Evolutionary conservation across 1,284 basidiomycete genomes (phyloP).

Genomic region (Neolentinus lepideus): DNA sequence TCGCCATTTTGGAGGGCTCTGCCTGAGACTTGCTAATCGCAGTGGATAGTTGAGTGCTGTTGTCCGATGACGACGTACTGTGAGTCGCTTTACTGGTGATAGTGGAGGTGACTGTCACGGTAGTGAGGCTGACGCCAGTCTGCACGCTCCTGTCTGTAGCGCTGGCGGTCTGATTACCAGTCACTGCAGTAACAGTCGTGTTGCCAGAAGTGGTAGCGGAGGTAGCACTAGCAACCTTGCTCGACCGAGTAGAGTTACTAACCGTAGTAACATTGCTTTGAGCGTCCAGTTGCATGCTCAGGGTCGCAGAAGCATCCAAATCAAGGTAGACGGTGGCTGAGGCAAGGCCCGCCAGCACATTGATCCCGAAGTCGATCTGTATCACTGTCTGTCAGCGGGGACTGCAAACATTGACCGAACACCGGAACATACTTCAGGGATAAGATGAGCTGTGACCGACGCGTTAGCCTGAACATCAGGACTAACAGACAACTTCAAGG

Average conservation of each 20-base stretch:
- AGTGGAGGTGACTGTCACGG: not conserved
- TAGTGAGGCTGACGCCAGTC: not conserved
- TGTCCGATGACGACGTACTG: not conserved
- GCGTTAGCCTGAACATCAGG: slow-evolving; percentile 32
- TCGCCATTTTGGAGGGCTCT: not conserved
- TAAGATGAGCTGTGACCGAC: slow-evolving; percentile 37
- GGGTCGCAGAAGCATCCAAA: slow-evolving; percentile 34
- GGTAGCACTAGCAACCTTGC: not conserved
- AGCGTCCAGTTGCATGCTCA: slow-evolving; percentile 28
- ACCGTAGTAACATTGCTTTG: not conserved
- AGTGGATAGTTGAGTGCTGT: not conserved
- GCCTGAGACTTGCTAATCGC: not conserved
- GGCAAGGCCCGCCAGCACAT: slow-evolving; percentile 27
- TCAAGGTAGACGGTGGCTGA: slow-evolving; percentile 34
- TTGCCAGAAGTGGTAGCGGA: not conserved
- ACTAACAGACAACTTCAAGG: slow-evolving; percentile 32
- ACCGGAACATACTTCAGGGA: slow-evolving; percentile 26
- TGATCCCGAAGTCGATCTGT: slow-evolving; percentile 33
- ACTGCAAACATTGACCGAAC: not conserved
- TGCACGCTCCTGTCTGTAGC: not conserved
- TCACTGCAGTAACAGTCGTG: slow-evolving; percentile 1
- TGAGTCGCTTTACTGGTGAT: not conserved
- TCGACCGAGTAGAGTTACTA: not conserved
- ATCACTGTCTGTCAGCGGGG: not conserved
- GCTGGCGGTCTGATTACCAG: not conserved